A percentile compares a stretch with the other conserved stretches of the same genome.
These are phyloP conservation scores for Piloderma croceum DNA, from an alignment of 768 basidiomycete species.

Conservation along the genomic window DNA sequence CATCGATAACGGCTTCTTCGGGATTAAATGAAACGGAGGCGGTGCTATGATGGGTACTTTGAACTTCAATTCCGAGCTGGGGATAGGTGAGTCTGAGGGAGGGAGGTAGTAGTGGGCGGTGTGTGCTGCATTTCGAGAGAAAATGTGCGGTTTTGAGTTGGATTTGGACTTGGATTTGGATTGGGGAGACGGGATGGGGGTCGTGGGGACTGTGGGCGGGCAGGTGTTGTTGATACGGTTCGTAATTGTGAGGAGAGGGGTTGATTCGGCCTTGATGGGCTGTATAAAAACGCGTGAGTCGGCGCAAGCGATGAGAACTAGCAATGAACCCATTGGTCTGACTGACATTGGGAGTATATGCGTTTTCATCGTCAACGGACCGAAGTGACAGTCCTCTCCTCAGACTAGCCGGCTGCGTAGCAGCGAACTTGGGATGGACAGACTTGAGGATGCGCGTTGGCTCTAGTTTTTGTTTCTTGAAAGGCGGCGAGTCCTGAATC, in stretches of 20 bases:
- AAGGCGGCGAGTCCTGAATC: too few relatives aligned
- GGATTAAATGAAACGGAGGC: conserved; percentile 31
- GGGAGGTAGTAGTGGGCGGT: conserved; percentile 15
- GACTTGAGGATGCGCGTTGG: too few relatives aligned
- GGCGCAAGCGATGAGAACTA: background rate
- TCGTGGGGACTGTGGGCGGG: conserved; percentile 20
- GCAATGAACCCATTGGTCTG: background rate
- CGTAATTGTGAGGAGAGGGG: too few relatives aligned
- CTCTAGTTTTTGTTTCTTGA: too few relatives aligned
- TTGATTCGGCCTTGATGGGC: too few relatives aligned
- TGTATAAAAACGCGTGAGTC: background rate
- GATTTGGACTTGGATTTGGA: conserved; percentile 16
- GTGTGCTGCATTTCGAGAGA: conserved; percentile 24
- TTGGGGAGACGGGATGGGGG: conserved; percentile 20
- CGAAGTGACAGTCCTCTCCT: conserved; percentile 36
- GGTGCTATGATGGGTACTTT: conserved; percentile 58
- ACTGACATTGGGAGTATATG: background rate
- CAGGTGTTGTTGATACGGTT: background rate
- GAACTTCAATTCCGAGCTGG: conserved; percentile 9
- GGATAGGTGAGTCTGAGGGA: conserved; percentile 3
- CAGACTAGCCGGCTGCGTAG: conserved; percentile 31
- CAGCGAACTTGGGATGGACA: background rate
- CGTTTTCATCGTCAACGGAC: conserved; percentile 21
- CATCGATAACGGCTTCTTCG: conserved; percentile 25
- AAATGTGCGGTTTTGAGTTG: too few relatives aligned